phyloP scores from a whole-genome alignment of 2,329 filamentous ascomycete genomes.

The Ceratocystis papillata region DNA sequence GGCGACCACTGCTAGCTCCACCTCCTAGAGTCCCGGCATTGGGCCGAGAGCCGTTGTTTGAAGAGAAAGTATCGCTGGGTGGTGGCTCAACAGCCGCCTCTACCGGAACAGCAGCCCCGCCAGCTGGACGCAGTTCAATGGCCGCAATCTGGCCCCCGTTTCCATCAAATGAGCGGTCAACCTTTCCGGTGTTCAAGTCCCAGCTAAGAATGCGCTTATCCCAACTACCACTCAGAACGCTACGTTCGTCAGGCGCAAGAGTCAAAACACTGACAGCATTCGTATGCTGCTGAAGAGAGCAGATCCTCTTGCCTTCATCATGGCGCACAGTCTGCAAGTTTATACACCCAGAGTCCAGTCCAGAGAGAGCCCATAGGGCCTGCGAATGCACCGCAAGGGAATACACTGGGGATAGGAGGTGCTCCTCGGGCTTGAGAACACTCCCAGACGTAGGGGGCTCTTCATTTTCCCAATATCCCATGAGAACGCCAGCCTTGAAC shows the following conservation, averaged over 20 bases:
- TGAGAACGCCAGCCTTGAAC: constrained; percentile 81
- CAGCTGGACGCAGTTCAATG: constrained; percentile 73
- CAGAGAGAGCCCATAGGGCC: constrained; percentile 82
- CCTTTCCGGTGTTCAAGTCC: constrained; percentile 79
- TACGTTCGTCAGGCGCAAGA: constrained; percentile 73
- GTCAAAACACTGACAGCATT: constrained; percentile 84
- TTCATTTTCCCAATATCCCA: constrained; percentile 99
- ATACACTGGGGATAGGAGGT: constrained; percentile 77
- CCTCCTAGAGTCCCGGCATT: constrained; percentile 27
- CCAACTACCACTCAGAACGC: constrained; percentile 86
- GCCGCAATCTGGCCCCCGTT: constrained; percentile 76
- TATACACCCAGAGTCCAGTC: constrained; percentile 80
- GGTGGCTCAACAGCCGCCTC: constrained; percentile 38
- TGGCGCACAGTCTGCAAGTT: constrained; percentile 89
- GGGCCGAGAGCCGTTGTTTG: constrained; percentile 43
- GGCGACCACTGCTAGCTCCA: constrained; percentile 28
- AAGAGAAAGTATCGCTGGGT: constrained; percentile 57
- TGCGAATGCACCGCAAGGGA: constrained; percentile 84
- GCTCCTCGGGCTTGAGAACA: constrained; percentile 43
- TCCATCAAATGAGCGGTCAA: constrained; percentile 64
- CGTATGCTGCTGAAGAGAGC: constrained; percentile 68
- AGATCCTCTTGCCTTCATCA: constrained; percentile 84
- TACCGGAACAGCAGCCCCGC: constrained; percentile 61
- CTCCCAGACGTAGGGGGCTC: constrained; percentile 46
- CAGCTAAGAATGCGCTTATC: constrained; percentile 90